Evolutionary conservation across 2,329 filamentous ascomycete genomes (phyloP).

Genomic region (Penicillium sp.): DNA sequence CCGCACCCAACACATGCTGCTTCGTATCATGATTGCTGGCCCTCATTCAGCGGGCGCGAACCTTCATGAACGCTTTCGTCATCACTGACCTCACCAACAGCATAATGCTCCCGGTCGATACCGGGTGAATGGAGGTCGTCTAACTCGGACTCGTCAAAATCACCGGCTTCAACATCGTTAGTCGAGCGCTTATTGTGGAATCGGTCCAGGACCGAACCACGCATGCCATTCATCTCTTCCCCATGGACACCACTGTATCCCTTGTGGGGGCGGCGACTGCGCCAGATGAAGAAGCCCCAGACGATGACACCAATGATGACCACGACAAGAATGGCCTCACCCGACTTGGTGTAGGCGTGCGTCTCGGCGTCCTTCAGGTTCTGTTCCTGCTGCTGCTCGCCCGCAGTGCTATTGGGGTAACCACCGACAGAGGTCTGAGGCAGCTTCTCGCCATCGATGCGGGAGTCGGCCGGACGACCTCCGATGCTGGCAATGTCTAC

Average conservation of each 20-base stretch:
- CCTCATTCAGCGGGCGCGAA: neutral
- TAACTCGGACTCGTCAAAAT: slow-evolving; percentile 58
- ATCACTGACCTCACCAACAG: slow-evolving; percentile 46
- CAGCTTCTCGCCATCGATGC: slow-evolving; percentile 79
- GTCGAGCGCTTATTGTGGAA: slow-evolving; percentile 43
- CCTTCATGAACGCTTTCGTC: slow-evolving; percentile 23
- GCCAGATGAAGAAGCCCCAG: slow-evolving; percentile 69
- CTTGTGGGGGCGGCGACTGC: slow-evolving; percentile 48
- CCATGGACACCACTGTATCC: slow-evolving; percentile 41
- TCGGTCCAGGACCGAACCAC: slow-evolving; percentile 43
- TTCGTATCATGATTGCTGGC: slow-evolving; percentile 8
- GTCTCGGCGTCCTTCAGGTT: slow-evolving; percentile 80
- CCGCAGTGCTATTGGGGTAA: slow-evolving; percentile 62
- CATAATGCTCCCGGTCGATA: slow-evolving; percentile 40
- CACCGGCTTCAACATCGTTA: slow-evolving; percentile 56
- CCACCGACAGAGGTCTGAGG: slow-evolving; percentile 71
- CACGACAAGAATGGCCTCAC: slow-evolving; percentile 77
- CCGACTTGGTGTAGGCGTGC: slow-evolving; percentile 81
- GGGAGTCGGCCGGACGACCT: slow-evolving; percentile 69
- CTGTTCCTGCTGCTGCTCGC: slow-evolving; percentile 63
- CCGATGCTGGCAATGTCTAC: slow-evolving; percentile 89
- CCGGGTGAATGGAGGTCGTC: slow-evolving; percentile 48
- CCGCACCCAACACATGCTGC: slow-evolving; percentile 5
- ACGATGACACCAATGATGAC: slow-evolving; percentile 66
- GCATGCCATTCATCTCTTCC: slow-evolving; percentile 35